Conservation (phyloP, 805 yeast species). For the Yamadazyma akitaensis region DNA sequence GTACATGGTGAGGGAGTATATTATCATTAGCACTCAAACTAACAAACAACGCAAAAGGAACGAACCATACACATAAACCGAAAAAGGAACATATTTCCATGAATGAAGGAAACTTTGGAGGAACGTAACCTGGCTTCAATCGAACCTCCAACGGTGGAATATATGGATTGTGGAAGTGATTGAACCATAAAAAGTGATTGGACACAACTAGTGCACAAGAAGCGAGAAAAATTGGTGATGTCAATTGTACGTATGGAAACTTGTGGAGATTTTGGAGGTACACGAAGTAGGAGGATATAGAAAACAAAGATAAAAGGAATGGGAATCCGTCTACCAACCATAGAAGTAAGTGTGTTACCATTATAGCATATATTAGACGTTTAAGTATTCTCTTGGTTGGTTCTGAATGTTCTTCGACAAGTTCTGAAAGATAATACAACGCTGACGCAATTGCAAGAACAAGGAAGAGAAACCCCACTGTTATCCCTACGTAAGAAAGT, state of each 20-base stretch:
- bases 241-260: conserved; percentile 80
- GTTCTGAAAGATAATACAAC: conserved; percentile 82
- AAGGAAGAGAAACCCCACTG: conserved; percentile 39
- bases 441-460: conserved; percentile 77
- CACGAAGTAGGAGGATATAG: conserved; percentile 65
- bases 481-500: conserved; percentile 36
- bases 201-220: conserved; percentile 70
- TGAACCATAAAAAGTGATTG: conserved; percentile 90
- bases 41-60: conserved; percentile 90
- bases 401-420: conserved; percentile 90
- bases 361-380: conserved; percentile 60
- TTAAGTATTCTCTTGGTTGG: conserved; percentile 71
- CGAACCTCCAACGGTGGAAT: conserved; percentile 67
- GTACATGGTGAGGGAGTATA: conserved; percentile 61
- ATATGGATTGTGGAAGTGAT: conserved; percentile 68
- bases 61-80: conserved; percentile 89
- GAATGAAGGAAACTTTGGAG: conserved; percentile 74
- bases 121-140: conserved; percentile 53
- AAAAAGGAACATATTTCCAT: conserved; percentile 93
- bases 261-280: conserved; percentile 73
- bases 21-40: conserved; percentile 90
- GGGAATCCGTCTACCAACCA: conserved; percentile 80
- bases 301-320: conserved; percentile 57
- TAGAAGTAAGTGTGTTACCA: conserved; percentile 52
- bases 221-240: conserved; percentile 65